Evolutionary conservation across 495 filamentous ascomycete species (phyloP), one percentile per base, ranked within the genome.

Genomic region (Penicillium coffeae): DNA sequence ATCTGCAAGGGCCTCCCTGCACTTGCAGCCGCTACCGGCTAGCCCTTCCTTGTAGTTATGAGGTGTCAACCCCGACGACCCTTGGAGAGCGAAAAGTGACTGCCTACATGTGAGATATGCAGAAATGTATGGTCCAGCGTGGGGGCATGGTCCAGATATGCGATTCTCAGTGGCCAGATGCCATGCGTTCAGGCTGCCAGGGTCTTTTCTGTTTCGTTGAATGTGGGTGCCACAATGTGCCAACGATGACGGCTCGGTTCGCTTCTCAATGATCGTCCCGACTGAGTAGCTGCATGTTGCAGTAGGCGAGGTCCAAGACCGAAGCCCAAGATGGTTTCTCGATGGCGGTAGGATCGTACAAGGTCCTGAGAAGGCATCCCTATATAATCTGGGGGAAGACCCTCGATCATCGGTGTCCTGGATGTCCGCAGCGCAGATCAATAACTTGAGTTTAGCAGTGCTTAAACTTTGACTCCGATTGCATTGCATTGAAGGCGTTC

Each of bases 81-180:
- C n/a, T 8, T n/a, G 21, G 42, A 18, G n/a, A 8, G 12, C 12
- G 45, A 50, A 55, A 51, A 43, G 45, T 47, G 52, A 50, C 54
- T 45, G 52, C 50, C 51, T 54, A 42, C 57, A 57, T 63, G 54
- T 52, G 55, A 60, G 41, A 51, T 60, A 53, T 55, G 57, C 51
- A 52, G 18, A 25, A 27, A 15, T 19, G 15, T 19, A 40, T 41
- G 37, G 22, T 52, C n/a, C 19, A 25, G 43, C 19, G 32, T 30
- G 47, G 55, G 42, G 15, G 27, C 47, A 18, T 45, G 20, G 45
- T 15, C 37, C 42, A 22, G 38, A 16, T 30, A 8, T 5, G n/a
- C 30, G 36, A 43, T 13, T 14, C 15, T 51, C 42, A 47, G 47
- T 54, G 33, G 38, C 30, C 40, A 4, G 10, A 30, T 30, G 25